Conservation (phyloP, 2,329 filamentous ascomycete genomes). For the Knufia fluminis region DNA sequence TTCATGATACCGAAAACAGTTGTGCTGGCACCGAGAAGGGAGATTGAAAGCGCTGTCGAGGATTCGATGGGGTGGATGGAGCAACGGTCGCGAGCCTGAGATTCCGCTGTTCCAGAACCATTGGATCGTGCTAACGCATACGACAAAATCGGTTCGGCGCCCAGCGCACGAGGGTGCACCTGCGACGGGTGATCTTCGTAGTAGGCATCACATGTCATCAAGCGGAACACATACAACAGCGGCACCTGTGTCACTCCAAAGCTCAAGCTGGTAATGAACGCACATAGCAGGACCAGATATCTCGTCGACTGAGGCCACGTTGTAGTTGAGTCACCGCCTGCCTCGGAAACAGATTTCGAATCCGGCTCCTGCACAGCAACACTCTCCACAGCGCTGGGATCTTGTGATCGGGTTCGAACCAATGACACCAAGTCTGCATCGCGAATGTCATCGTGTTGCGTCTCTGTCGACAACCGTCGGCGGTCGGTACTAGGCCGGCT, state of each 20-base stretch:
- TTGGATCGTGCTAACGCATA: not conserved
- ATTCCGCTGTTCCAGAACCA: constrained; percentile 29
- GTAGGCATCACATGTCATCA: constrained; percentile 64
- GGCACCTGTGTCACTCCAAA: constrained; percentile 41
- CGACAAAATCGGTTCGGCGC: constrained; percentile 5
- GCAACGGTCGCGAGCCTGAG: constrained; percentile 40
- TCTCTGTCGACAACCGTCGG: not conserved
- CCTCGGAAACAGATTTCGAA: constrained; percentile 4
- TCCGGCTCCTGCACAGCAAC: constrained; percentile 16
- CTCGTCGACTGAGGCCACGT: constrained; percentile 14
- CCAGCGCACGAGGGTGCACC: not conserved
- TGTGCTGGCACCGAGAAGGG: constrained; percentile 58
- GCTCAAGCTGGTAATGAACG: constrained; percentile 49
- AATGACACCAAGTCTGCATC: constrained; percentile 13
- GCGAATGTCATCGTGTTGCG: not conserved
- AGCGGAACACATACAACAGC: constrained; percentile 54
- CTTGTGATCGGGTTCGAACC: constrained; percentile 18
- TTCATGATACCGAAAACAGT: constrained; percentile 60
- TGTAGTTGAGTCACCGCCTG: not conserved
- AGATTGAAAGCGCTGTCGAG: constrained; percentile 53
- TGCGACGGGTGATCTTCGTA: constrained; percentile 47
- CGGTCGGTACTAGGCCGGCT: not conserved
- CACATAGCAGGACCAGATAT: constrained; percentile 40
- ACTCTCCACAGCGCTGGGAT: constrained; percentile 15
- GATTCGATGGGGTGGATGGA: constrained; percentile 54